Percentiles rank a stretch among this genome's conserved stretches.
phyloP scores from a whole-genome alignment of 108 stramenopile genomes.

The Pseudonitzschia delicatissima region DNA sequence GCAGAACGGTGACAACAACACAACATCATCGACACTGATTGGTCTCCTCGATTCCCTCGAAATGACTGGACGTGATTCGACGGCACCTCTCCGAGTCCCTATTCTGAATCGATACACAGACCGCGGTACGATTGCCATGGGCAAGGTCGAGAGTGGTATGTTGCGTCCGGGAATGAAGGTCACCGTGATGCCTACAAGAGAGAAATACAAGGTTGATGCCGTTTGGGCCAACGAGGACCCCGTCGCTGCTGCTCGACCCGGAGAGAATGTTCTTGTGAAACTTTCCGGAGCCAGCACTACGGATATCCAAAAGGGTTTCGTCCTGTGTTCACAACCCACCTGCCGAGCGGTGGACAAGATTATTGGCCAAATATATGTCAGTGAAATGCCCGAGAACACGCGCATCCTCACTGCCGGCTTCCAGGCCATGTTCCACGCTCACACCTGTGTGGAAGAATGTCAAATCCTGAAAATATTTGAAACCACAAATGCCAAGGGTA shows the following conservation, averaged over 20 bases:
- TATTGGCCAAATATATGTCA: slow-evolving; percentile 81
- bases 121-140: slow-evolving; percentile 97
- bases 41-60: slow-evolving; percentile 81
- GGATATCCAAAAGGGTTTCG: slow-evolving; percentile 95
- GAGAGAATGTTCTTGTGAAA: slow-evolving; percentile 97
- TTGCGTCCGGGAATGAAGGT: slow-evolving; percentile 88
- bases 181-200: slow-evolving; percentile 91
- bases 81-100: slow-evolving; percentile 90
- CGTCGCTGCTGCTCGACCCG: slow-evolving; percentile 88
- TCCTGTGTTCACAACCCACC: slow-evolving; percentile 82
- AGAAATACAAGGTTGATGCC: slow-evolving; percentile 88
- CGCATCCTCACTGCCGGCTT: slow-evolving; percentile 96
- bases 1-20: slow-evolving; percentile 86
- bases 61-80: slow-evolving; percentile 78
- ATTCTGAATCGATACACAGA: slow-evolving; percentile 96
- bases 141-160: slow-evolving; percentile 97
- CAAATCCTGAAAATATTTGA: slow-evolving; percentile 88
- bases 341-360: slow-evolving; percentile 87
- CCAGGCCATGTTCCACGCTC: slow-evolving; percentile 95
- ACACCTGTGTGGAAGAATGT: slow-evolving; percentile 93
- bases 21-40: slow-evolving; percentile 80
- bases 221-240: slow-evolving; percentile 93
- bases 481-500: slow-evolving; percentile 78
- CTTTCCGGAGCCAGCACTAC: slow-evolving; percentile 84
- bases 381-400: slow-evolving; percentile 96